phyloP scores from a whole-genome alignment of 352 stramenopile species.

The Bremia lactucae region DNA sequence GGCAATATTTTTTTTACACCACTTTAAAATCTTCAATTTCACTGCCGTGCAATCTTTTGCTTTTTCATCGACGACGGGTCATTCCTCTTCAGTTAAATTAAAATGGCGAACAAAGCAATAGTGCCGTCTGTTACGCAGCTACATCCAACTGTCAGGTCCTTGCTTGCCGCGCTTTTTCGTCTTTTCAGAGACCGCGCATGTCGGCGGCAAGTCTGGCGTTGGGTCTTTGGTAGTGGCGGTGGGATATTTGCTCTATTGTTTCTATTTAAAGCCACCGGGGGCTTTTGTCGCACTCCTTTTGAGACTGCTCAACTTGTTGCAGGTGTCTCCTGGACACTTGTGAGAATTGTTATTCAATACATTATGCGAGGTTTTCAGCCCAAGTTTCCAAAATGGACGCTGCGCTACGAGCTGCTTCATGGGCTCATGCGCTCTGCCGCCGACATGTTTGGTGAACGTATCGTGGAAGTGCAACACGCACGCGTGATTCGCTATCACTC shows the following conservation, averaged over 20 bases:
- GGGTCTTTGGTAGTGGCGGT: conserved; percentile 5
- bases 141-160: not conserved
- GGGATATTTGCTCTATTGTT: conserved; percentile 1
- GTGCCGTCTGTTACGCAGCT: not conserved
- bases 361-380: conserved; percentile 22
- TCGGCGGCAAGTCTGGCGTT: conserved; percentile 4
- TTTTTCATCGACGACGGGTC: too few relatives aligned
- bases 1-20: too few relatives aligned
- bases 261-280: conserved; percentile 6
- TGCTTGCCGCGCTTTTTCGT: conserved; percentile 1
- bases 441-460: conserved; percentile 18
- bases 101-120: conserved; percentile 1
- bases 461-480: conserved; percentile 13
- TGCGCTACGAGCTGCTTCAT: conserved; percentile 30
- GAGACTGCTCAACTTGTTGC: conserved; percentile 14
- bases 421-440: conserved; percentile 14
- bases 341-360: conserved; percentile 7
- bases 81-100: too few relatives aligned
- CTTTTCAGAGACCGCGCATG: conserved; percentile 7
- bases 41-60: too few relatives aligned
- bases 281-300: conserved; percentile 19
- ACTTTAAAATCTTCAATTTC: too few relatives aligned
- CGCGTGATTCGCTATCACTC: conserved; percentile 19
- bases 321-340: conserved; percentile 9
- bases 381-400: conserved; percentile 34